Percentiles rank a stretch among this genome's conserved stretches.
Evolutionary conservation across 176 grass and related monocot species (phyloP).

Genomic region (Phyllostachys edulis): DNA sequence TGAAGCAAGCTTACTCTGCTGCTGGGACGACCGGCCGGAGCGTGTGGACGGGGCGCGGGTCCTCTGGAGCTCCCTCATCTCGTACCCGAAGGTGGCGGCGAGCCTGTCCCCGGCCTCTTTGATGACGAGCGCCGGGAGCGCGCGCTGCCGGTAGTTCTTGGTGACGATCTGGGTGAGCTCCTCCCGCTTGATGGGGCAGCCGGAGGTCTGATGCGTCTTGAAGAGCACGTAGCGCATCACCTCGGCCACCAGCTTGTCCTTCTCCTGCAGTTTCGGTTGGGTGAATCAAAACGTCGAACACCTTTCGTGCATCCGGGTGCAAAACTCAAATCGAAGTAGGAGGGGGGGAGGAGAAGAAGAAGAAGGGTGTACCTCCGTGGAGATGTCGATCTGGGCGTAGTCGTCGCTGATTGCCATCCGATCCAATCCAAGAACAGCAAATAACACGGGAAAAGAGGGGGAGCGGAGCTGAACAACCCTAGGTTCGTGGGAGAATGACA

Average conservation of each 20-base stretch:
- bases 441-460: background rate
- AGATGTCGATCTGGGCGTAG: slow-evolving; percentile 63
- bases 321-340: background rate
- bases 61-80: slow-evolving; percentile 86
- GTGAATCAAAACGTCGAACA: slow-evolving; percentile 35
- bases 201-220: slow-evolving; percentile 69
- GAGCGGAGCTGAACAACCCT: background rate
- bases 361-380: slow-evolving; percentile 43
- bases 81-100: slow-evolving; percentile 69
- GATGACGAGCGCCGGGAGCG: slow-evolving; percentile 68
- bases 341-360: no score
- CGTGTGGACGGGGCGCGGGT: slow-evolving; percentile 54
- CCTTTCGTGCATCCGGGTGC: background rate
- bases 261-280: slow-evolving; percentile 54
- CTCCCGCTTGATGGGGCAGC: slow-evolving; percentile 84
- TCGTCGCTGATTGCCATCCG: slow-evolving; percentile 64
- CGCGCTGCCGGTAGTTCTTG: slow-evolving; percentile 79
- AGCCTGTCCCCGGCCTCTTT: slow-evolving; percentile 74
- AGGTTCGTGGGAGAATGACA: background rate
- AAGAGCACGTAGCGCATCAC: slow-evolving; percentile 84
- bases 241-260: slow-evolving; percentile 89
- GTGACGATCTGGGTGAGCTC: slow-evolving; percentile 81
- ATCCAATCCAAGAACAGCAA: background rate
- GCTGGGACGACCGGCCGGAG: slow-evolving; percentile 51
- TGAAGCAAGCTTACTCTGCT: slow-evolving; percentile 30